Evolutionary conservation across 257 asterid species (phyloP).

Genomic region (Perilla frutescens): DNA sequence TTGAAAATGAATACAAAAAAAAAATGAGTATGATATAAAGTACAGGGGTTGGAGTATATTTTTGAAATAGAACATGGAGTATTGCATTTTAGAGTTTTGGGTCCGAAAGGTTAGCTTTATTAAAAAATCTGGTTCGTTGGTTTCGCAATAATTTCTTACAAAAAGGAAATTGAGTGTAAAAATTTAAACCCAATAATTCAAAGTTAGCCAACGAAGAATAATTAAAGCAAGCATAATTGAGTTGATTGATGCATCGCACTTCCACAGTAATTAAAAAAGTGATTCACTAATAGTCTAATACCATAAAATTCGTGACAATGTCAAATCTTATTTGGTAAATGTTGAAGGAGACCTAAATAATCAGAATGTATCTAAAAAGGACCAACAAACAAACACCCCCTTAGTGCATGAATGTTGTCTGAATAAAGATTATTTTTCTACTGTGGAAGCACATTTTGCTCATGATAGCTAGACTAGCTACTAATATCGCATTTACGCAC

Average conservation of each 20-base stretch:
- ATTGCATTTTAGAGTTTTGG: too few species aligned
- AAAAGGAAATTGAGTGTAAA: neutral
- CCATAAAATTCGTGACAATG: constrained; percentile 16
- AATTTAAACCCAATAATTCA: neutral
- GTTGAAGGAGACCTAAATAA: constrained; percentile 25
- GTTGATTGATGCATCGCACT: constrained; percentile 30
- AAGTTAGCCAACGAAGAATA: neutral
- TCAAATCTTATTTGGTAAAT: constrained; percentile 32
- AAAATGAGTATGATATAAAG: too few species aligned
- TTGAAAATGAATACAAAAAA: too few species aligned
- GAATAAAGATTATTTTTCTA: constrained; percentile 17
- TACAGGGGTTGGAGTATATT: too few species aligned
- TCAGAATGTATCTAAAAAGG: neutral
- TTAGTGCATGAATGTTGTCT: constrained; percentile 36
- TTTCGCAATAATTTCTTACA: neutral
- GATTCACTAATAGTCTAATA: constrained; percentile 10
- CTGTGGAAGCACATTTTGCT: constrained; percentile 33
- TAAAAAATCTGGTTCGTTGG: neutral
- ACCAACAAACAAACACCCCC: constrained; percentile 27
- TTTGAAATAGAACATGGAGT: too few species aligned
- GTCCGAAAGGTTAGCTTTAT: neutral
- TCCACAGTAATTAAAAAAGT: constrained; percentile 5
- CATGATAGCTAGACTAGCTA: neutral
- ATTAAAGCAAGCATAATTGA: constrained; percentile 20
- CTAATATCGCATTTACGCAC: too few species aligned